Conservation (phyloP, 805 yeast genomes). For the Wickerhamomyces xylosicus region DNA sequence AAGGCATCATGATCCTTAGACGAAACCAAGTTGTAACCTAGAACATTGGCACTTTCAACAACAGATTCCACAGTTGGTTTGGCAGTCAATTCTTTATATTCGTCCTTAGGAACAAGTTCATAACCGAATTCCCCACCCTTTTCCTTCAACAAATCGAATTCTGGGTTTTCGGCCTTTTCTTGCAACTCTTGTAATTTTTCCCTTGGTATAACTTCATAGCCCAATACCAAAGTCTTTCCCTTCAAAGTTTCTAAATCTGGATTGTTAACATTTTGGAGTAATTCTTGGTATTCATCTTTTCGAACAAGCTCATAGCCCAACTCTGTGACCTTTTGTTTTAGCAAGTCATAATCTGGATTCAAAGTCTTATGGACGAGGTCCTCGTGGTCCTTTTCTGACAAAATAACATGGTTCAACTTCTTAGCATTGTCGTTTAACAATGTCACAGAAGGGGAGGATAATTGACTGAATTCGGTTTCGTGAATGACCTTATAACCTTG, state of each 20-base stretch:
- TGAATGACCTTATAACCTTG: slow-evolving; percentile 8
- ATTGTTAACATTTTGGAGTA: slow-evolving; percentile 10
- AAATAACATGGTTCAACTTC: neutral
- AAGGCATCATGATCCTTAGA: slow-evolving; percentile 4
- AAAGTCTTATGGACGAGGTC: no score
- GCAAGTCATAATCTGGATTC: slow-evolving; percentile 1
- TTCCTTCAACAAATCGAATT: neutral
- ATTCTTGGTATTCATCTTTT: slow-evolving; percentile 4
- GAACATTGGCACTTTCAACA: neutral
- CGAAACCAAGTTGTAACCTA: neutral
- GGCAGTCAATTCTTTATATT: slow-evolving; percentile 1
- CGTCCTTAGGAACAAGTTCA: slow-evolving; percentile 9
- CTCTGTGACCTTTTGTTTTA: neutral
- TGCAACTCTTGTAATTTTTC: neutral
- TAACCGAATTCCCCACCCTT: neutral
- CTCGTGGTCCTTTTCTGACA: neutral
- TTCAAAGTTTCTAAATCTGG: slow-evolving; percentile 14
- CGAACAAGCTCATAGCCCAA: slow-evolving; percentile 3
- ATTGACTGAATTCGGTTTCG: slow-evolving; percentile 5
- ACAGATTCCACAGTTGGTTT: neutral
- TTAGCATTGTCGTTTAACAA: slow-evolving; percentile 1
- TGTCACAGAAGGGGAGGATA: slow-evolving; percentile 11
- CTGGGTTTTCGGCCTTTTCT: neutral
- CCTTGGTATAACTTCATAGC: neutral
- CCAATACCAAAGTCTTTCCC: neutral